Conservation (phyloP, 2,329 filamentous ascomycete genomes). For the Fusarium albosuccineum region DNA sequence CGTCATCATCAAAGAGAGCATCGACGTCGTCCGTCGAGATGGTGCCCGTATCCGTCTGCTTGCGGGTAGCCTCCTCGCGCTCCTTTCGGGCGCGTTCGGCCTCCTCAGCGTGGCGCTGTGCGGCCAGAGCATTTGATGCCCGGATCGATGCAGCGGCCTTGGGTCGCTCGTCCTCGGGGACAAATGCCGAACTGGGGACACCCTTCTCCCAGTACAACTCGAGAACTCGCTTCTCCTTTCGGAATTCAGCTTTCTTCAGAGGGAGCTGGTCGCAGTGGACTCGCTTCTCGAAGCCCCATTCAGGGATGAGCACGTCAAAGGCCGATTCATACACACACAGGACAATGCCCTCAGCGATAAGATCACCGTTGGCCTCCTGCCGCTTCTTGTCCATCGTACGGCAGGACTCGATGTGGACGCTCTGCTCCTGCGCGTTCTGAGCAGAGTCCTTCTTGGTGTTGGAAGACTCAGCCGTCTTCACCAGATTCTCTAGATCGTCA, state of each 20-base stretch:
- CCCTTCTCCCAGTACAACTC: conserved; percentile 99
- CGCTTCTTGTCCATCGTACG: conserved; percentile 94
- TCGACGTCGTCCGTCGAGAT: conserved; percentile 94
- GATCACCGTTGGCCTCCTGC: conserved; percentile 86
- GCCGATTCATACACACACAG: conserved; percentile 98
- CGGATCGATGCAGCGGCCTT: conserved; percentile 82
- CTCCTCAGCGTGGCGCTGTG: conserved; percentile 84
- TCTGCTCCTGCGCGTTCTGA: conserved; percentile 97
- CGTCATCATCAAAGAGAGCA: conserved; percentile 95
- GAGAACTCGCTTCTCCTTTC: conserved; percentile 93
- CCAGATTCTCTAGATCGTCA: conserved; percentile 88
- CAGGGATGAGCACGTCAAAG: conserved; percentile 97
- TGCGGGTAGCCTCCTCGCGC: conserved; percentile 89
- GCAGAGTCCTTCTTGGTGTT: conserved; percentile 99
- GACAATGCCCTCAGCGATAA: conserved; percentile 96
- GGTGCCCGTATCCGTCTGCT: conserved; percentile 94
- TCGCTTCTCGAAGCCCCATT: conserved; percentile 99
- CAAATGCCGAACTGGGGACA: conserved; percentile 93
- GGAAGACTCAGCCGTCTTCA: conserved; percentile 94
- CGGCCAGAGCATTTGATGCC: conserved; percentile 79
- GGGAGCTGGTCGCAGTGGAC: conserved; percentile 99
- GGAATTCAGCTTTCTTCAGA: conserved; percentile 98
- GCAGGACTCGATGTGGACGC: conserved; percentile 98
- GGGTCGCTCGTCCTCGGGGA: conserved; percentile 96
- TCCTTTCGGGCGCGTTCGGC: conserved; percentile 86